Evolutionary conservation across 2,329 filamentous ascomycete species (phyloP), one percentile per base, ranked within the genome.

Genomic region (Calonectria crousiana): DNA sequence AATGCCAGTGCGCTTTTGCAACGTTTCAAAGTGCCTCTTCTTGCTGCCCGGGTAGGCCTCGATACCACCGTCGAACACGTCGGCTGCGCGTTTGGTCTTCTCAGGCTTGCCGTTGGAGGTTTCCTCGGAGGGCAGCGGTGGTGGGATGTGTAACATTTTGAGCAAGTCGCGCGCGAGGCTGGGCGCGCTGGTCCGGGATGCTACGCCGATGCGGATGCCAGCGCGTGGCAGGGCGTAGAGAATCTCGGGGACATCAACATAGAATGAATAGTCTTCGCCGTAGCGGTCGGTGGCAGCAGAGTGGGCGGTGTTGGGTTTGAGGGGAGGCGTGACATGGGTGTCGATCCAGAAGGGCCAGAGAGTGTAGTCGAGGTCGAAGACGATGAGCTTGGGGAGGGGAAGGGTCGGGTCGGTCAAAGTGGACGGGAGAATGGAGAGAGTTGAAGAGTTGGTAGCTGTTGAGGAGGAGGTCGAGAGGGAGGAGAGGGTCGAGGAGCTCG

Each of bases 271-370:
- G 23, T 87, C 87, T 85, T 95, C 93, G 83, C 92, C 93, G 73
- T 86, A 85, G 77, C 87, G 86, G 83, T 93, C 92, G 26, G 86
- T 85, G 69, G 85, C 87, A 76, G 84, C 84, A 74, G 82, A 86
- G 85, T 84, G 84, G 10, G 82, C 76, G 0, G 86, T 71, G 69
- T 88, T 86, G 9, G 88, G 80, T 77, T 90, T 89, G 23, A 98
- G 86, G 0, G 95, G 96, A 9, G 92, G 90, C 30, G 92, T 91
- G 79, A 97, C 94, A 85, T 98, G 96, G 4, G 95, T 98, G 87
- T 98, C 97, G 1, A 98, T 93, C 96, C 96, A 98, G 86, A 98
- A 98, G 6, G 96, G 95, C 97, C 96, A 98, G n/a, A 98, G 89
- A 0, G 97, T 98, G 89, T 98, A 98, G 89, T 98, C 96, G 76